Conservation (phyloP, 164 flowering plant genomes). For the Saururus chinensis region DNA sequence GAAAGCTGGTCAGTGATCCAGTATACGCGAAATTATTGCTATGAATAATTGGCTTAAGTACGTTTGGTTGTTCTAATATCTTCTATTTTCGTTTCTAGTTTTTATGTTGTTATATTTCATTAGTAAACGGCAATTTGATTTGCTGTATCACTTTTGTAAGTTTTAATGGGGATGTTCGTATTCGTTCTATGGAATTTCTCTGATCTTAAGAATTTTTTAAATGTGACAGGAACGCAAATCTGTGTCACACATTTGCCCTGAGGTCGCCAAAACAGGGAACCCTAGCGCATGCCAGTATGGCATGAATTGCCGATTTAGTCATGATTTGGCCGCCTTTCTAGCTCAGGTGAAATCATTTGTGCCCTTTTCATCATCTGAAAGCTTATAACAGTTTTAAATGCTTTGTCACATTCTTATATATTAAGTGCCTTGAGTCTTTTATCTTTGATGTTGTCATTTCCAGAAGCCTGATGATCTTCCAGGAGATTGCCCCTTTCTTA, state of each 20-base stretch:
- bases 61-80: background rate
- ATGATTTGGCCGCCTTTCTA: slow-evolving; percentile 74
- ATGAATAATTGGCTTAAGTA: too few relatives aligned
- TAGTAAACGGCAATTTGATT: too few relatives aligned
- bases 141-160: too few relatives aligned
- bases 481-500: slow-evolving; percentile 70
- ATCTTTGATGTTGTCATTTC: slow-evolving; percentile 6
- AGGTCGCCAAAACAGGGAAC: slow-evolving; percentile 60
- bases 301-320: slow-evolving; percentile 73
- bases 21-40: too few relatives aligned
- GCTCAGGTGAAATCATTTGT: slow-evolving; percentile 39
- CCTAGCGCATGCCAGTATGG: slow-evolving; percentile 50
- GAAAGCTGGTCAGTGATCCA: too few relatives aligned
- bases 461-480: slow-evolving; percentile 83
- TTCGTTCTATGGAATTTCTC: too few relatives aligned
- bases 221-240: slow-evolving; percentile 57
- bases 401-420: background rate
- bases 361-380: background rate
- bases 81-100: too few relatives aligned
- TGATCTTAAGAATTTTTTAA: background rate
- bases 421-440: background rate
- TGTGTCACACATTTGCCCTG: slow-evolving; percentile 52
- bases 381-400: background rate
- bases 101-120: background rate
- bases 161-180: too few relatives aligned